A percentile compares a stretch with the other conserved stretches of the same genome.
Evolutionary conservation across 2,329 filamentous ascomycete species (phyloP).

Genomic region (Epichloe hybrida): DNA sequence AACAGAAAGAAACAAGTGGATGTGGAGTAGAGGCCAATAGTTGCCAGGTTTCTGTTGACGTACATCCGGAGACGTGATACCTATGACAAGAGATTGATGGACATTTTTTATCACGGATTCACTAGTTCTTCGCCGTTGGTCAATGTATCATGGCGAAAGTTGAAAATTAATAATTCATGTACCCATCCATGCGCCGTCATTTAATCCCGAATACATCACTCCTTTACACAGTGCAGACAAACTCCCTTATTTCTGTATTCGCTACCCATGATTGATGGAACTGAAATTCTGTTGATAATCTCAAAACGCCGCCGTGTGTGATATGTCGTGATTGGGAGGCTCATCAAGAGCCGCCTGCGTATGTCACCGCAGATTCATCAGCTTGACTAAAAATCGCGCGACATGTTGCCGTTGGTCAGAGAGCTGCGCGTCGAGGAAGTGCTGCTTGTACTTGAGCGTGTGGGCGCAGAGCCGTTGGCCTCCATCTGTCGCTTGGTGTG

Average conservation of each 20-base stretch:
- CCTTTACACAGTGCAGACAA: not conserved
- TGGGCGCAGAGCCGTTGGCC: conserved; percentile 23
- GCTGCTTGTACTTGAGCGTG: conserved; percentile 8
- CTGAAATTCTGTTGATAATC: not conserved
- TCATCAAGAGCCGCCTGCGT: not conserved
- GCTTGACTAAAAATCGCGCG: conserved; percentile 6
- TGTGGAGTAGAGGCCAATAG: no score
- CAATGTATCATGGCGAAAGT: not conserved
- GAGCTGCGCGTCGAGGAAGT: conserved; percentile 10
- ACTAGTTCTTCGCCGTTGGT: no score
- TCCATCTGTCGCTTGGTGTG: conserved; percentile 57
- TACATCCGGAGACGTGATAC: no score
- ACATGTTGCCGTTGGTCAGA: conserved; percentile 17
- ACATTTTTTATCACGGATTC: no score
- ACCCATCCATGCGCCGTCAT: not conserved
- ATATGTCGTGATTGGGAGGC: not conserved
- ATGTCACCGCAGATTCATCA: not conserved
- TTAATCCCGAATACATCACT: not conserved
- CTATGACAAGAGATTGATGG: no score
- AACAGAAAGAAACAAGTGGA: not conserved
- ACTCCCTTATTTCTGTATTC: not conserved
- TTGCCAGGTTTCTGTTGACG: fast-evolving
- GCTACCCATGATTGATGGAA: not conserved
- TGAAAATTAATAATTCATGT: not conserved
- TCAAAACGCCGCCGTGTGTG: conserved; percentile 2